Evolutionary conservation across 345 rosid species (phyloP).

Genomic region (Lepidium aucheri): DNA sequence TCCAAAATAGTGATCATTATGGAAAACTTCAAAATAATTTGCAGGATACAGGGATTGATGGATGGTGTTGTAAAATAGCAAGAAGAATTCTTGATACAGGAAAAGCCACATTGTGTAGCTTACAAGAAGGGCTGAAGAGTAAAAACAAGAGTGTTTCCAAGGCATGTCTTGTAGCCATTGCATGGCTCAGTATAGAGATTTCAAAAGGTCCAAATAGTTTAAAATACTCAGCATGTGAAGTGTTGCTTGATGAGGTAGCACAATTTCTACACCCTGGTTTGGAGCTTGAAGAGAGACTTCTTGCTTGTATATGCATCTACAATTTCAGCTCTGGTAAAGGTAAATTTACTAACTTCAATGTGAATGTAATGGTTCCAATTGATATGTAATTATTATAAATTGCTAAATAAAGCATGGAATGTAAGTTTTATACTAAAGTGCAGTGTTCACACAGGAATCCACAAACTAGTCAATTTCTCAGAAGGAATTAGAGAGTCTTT

Average conservation of each 20-base stretch:
- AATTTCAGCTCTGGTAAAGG: slow-evolving; percentile 89
- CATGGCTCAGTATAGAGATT: slow-evolving; percentile 83
- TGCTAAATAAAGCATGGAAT: background rate
- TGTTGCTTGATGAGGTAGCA: slow-evolving; percentile 54
- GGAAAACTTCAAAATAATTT: background rate
- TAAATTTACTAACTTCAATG: slow-evolving; percentile 8
- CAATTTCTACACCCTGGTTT: slow-evolving; percentile 78
- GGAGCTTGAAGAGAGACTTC: slow-evolving; percentile 75
- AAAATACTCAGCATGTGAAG: slow-evolving; percentile 57
- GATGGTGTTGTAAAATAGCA: slow-evolving; percentile 67
- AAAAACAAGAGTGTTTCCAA: slow-evolving; percentile 47
- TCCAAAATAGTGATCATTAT: background rate
- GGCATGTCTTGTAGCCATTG: slow-evolving; percentile 48
- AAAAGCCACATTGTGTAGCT: slow-evolving; percentile 43
- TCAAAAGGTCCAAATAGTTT: slow-evolving; percentile 44
- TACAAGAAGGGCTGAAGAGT: slow-evolving; percentile 59
- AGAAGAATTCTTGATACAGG: slow-evolving; percentile 44
- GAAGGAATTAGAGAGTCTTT: slow-evolving; percentile 85
- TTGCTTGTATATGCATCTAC: slow-evolving; percentile 79
- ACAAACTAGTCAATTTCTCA: slow-evolving; percentile 65
- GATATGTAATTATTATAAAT: background rate
- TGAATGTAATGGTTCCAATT: background rate
- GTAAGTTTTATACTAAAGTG: slow-evolving; percentile 6
- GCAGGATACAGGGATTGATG: slow-evolving; percentile 65
- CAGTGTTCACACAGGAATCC: slow-evolving; percentile 48